phyloP scores from a whole-genome alignment of 305 asterid species.

The Stenogyne calaminthoides region DNA sequence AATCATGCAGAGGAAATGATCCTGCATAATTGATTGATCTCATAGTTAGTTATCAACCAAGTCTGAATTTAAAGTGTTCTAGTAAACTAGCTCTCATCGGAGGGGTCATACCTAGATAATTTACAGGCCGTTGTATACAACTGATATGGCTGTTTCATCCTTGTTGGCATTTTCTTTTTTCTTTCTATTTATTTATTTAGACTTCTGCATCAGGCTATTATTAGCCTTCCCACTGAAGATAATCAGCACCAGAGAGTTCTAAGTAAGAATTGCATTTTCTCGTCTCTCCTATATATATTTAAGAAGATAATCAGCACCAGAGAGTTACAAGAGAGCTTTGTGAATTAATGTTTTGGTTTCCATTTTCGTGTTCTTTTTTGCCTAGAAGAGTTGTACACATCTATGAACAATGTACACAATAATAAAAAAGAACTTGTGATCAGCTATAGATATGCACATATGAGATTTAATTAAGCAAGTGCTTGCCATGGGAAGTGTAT shows the following conservation, averaged over 20 bases:
- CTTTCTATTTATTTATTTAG: not conserved
- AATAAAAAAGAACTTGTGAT: not conserved
- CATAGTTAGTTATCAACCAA: not conserved
- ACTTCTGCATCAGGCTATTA: not conserved
- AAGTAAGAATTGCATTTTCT: not conserved
- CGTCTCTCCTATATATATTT: not conserved
- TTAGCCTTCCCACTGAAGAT: not conserved
- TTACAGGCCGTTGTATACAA: not conserved
- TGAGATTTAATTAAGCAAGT: not conserved
- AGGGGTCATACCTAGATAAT: not conserved
- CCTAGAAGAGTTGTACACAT: not conserved
- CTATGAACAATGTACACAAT: not conserved
- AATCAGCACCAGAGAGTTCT: not conserved
- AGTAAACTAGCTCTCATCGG: not conserved
- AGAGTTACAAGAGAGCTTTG: not conserved
- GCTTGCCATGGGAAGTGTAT: not conserved
- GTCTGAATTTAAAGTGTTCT: not conserved
- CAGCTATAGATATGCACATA: not conserved
- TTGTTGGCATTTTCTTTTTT: not conserved
- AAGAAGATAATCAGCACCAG: not conserved
- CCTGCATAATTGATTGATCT: not conserved
- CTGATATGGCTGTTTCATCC: not conserved
- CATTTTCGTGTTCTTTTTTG: not conserved
- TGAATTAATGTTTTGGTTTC: not conserved
- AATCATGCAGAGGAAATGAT: not conserved